A percentile compares a stretch with the other conserved stretches of the same genome.
Evolutionary conservation across 2,329 filamentous ascomycete species (phyloP).

Genomic region (Fusarium mangiferae): DNA sequence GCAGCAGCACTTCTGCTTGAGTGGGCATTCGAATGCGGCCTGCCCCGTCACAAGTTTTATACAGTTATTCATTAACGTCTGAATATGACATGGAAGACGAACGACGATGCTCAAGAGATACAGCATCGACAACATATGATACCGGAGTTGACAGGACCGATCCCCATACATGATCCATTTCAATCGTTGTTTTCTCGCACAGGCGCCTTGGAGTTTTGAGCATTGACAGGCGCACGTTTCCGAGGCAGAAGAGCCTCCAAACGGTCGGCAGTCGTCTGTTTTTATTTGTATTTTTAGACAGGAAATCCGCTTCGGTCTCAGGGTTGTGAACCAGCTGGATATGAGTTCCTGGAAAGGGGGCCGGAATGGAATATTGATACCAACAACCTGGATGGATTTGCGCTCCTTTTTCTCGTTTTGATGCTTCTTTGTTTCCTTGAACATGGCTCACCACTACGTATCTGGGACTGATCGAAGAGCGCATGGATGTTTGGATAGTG

Average conservation of each 20-base stretch:
- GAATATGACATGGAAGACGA: constrained; percentile 11
- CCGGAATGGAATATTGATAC: constrained; percentile 40
- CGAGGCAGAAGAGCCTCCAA: constrained; percentile 21
- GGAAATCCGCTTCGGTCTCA: constrained; percentile 16
- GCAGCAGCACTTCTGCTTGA: constrained; percentile 35
- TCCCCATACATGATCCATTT: constrained; percentile 38
- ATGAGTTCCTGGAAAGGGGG: constrained; percentile 19
- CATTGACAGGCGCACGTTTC: constrained; percentile 30
- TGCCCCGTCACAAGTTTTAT: neutral
- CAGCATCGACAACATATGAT: constrained; percentile 31
- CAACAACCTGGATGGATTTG: constrained; percentile 37
- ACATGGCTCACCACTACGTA: neutral
- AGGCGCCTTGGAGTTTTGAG: constrained; percentile 44
- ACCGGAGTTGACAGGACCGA: constrained; percentile 39
- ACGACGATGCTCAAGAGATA: constrained; percentile 20
- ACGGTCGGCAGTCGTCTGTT: constrained; percentile 1
- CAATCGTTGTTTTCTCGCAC: constrained; percentile 41
- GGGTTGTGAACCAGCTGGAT: constrained; percentile 21
- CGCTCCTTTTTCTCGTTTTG: constrained; percentile 24
- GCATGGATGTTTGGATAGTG: constrained; percentile 14
- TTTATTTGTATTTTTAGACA: constrained; percentile 35
- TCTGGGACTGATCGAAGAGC: neutral
- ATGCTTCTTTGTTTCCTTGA: constrained; percentile 6
- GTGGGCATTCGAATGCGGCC: neutral
- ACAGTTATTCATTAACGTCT: neutral